phyloP scores from a whole-genome alignment of 352 stramenopile species.

The Lagenidium giganteum region DNA sequence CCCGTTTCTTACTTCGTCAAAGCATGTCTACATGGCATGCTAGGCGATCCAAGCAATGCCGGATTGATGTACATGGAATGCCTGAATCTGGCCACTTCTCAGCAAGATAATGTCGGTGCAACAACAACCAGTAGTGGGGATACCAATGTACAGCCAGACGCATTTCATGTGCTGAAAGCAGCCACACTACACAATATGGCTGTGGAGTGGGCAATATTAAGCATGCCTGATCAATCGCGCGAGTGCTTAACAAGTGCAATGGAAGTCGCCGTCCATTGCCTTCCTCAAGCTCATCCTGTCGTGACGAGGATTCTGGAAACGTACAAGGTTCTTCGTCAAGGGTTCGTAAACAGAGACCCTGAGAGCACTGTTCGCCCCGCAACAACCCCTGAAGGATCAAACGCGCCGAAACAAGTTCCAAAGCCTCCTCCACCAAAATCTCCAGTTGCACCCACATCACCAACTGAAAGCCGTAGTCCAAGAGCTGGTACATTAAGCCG shows the following conservation, averaged over 20 bases:
- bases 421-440: constrained; percentile 2
- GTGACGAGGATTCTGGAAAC: constrained; percentile 54
- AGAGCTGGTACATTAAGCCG: too few relatives aligned
- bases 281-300: constrained; percentile 46
- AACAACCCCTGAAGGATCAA: not conserved
- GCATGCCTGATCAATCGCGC: constrained; percentile 53
- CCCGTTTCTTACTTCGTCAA: constrained; percentile 58
- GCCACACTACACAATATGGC: constrained; percentile 68
- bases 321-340: constrained; percentile 66
- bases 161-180: constrained; percentile 42
- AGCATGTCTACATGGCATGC: constrained; percentile 49
- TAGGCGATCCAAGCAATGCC: constrained; percentile 53
- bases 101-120: constrained; percentile 13
- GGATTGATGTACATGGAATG: constrained; percentile 64
- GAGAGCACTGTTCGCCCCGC: not conserved
- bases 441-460: not conserved
- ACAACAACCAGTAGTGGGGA: not conserved
- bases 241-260: constrained; percentile 53
- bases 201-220: constrained; percentile 63
- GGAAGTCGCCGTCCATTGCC: constrained; percentile 47
- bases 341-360: constrained; percentile 49
- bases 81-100: constrained; percentile 28
- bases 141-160: constrained; percentile 24
- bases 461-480: constrained; percentile 13
- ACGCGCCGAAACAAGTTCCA: not conserved